A percentile compares a stretch with the other conserved stretches of the same genome.
These are phyloP conservation scores for Polyporus tsugae DNA, from an alignment of 1,284 basidiomycete genomes.

Conservation along the genomic window DNA sequence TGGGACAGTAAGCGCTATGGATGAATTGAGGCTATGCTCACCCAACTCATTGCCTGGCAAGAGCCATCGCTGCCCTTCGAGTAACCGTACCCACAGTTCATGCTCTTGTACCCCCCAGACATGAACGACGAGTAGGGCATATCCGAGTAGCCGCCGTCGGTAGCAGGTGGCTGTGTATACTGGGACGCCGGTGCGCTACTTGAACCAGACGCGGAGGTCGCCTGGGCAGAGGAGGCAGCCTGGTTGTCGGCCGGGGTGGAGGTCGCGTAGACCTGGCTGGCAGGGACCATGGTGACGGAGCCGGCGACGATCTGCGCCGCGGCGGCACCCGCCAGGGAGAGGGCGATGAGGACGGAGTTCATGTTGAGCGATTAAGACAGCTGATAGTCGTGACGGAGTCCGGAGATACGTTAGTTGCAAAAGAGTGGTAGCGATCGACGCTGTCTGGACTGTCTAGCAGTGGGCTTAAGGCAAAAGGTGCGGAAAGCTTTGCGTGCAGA, in stretches of 20 bases:
- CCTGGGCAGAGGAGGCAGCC: slow-evolving; percentile 19
- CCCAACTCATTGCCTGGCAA: slow-evolving; percentile 65
- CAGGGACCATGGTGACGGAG: slow-evolving; percentile 58
- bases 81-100: slow-evolving; percentile 75
- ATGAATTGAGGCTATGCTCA: slow-evolving; percentile 41
- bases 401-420: slow-evolving; percentile 50
- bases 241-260: slow-evolving; percentile 30
- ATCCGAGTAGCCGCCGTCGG: slow-evolving; percentile 49
- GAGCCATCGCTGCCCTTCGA: slow-evolving; percentile 60
- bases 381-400: slow-evolving; percentile 35
- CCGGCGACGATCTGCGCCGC: slow-evolving; percentile 61
- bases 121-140: slow-evolving; percentile 69
- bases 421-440: slow-evolving; percentile 73
- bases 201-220: slow-evolving; percentile 28
- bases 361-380: slow-evolving; percentile 52
- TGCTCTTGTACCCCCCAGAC: slow-evolving; percentile 66
- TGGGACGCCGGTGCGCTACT: slow-evolving; percentile 45
- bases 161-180: slow-evolving; percentile 52
- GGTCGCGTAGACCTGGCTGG: slow-evolving; percentile 32
- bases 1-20: background rate
- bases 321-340: slow-evolving; percentile 63
- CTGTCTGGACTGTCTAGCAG: slow-evolving; percentile 52
- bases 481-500: slow-evolving; percentile 45
- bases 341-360: slow-evolving; percentile 66
- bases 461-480: slow-evolving; percentile 35